Base-by-base conservation (phyloP, 352 stramenopile species). In the Lagenidium giganteum region DNA sequence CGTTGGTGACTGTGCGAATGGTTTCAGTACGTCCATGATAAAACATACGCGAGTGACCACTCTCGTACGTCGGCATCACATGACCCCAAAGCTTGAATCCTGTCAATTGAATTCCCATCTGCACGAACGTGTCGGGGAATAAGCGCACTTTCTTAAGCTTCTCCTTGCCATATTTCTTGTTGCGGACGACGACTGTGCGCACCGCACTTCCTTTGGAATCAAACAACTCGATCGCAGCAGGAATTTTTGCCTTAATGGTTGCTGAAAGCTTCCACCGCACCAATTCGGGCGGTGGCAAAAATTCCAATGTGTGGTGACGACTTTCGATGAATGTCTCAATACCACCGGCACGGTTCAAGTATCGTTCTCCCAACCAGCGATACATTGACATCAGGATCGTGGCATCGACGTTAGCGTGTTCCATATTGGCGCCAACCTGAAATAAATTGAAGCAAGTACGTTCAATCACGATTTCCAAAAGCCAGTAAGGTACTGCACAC, bases 381-480 rank as follows among this genome's bases (percentile, higher is more conserved):
- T 74, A 82, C 67, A 81, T 83, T 12, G 69, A 73, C 32, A 70
- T 57, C 21, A 82, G 27, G 25, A 96, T 85, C 44, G 95, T 97
- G 8, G 92, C 94, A 53, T 98, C 95, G 41, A 93, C 96, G 68
- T 97, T 97, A 3, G 85, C 89, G 58, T 98, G 95, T 69, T 98
- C 93, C 48, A 93, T 93, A 44, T 95, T 79, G 31, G 95, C 68
- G 17, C 92, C 95, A 36, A 84, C 79, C 61, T 94, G 22, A n/a
- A n/a, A n/a, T n/a, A n/a, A n/a, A n/a, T n/a, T n/a, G n/a, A n/a
- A n/a, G n/a, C n/a, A n/a, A n/a, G n/a, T n/a, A n/a, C n/a, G n/a
- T n/a, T n/a, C n/a, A n/a, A n/a, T n/a, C n/a, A n/a, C n/a, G n/a
- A n/a, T n/a, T n/a, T n/a, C n/a, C n/a, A n/a, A n/a, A n/a, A n/a